Evolutionary conservation across 2,329 filamentous ascomycete genomes (phyloP), one percentile per base, ranked within the genome.

Genomic region (Magnaporthiopsis incrustans): DNA sequence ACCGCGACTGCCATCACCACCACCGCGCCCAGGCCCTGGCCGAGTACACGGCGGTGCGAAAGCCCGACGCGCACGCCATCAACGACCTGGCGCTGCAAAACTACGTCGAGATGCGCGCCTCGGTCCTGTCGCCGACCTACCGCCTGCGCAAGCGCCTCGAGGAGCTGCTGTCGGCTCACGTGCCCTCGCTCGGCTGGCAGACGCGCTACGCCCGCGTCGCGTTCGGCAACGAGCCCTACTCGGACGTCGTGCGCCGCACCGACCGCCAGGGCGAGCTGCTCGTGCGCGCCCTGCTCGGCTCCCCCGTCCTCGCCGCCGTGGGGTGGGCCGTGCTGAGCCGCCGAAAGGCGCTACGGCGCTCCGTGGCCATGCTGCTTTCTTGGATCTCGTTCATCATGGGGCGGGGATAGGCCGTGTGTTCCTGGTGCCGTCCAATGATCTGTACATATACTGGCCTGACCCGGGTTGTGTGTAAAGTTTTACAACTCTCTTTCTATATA

Each of bases 181-280:
- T 96, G 2, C 95, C 95, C 0, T 78, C 82, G 32, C 76, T 93
- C 15, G 95, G 94, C 0, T 97, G 94, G 88, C 87, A 89, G 72
- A 99, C 95, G 2, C 92, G 97, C 77, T 99, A 99, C 73, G 87
- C 90, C 0, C 84, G 94, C 26, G 89, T 99, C 11, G 97, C 92
- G 69, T 99, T 99, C 74, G 91, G 91, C 65, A 97, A 97, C 71
- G 89, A 96, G 77, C 81, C 90, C 26, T 99, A 99, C 75, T 91
- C 90, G 0, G 89, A 96, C 66, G 90, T 98, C 4, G 83, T 92
- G 44, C 79, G 78, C 56, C 85, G 83, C 68, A 91, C 89, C 64
- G 83, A 89, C 64, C 77, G 83, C 64, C 92, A 97, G 74, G 87
- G 89, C 2, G 78, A 77, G 67, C 74, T 89, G 6, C 76, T 92